Percentiles rank a stretch among this genome's conserved stretches.
Conservation (phyloP, 148 eudicot genomes). For the Heliamphora exappendiculata region DNA sequence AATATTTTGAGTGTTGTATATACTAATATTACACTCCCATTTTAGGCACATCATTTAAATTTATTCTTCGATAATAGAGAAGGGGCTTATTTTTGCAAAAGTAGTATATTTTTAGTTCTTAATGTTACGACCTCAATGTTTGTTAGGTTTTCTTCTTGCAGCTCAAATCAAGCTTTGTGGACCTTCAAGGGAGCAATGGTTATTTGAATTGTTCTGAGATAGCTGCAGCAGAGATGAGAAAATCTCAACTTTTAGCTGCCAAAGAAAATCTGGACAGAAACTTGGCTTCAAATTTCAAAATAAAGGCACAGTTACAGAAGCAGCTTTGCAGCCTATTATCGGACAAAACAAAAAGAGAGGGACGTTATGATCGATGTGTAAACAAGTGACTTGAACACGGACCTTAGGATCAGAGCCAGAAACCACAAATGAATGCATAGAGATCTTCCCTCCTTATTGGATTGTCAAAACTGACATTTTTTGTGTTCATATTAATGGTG, state of each 20-base stretch:
- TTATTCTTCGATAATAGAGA: neutral
- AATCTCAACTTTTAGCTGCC: slow-evolving; percentile 28
- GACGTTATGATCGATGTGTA: neutral
- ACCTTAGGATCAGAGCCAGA: neutral
- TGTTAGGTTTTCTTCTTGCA: slow-evolving; percentile 14
- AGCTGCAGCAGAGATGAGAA: slow-evolving; percentile 38
- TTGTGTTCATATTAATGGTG: too few relatives aligned
- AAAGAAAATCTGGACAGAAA: slow-evolving; percentile 29
- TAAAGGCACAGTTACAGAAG: slow-evolving; percentile 29
- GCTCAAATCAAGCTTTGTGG: slow-evolving; percentile 26
- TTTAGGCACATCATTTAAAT: neutral
- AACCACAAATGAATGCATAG: neutral
- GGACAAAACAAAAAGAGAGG: slow-evolving; percentile 11
- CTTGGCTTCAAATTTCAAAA: slow-evolving; percentile 36
- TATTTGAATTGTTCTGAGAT: slow-evolving; percentile 20
- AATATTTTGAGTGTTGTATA: too few relatives aligned
- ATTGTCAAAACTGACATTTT: neutral
- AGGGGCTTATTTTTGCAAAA: neutral
- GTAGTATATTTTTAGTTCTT: neutral
- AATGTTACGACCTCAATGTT: neutral
- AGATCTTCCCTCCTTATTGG: neutral
- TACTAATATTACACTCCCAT: neutral
- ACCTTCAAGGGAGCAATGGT: slow-evolving; percentile 20
- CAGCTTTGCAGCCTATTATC: slow-evolving; percentile 35
- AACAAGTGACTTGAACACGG: neutral